Evolutionary conservation across 1,284 basidiomycete species (phyloP).

Genomic region (Tremellales sp.): DNA sequence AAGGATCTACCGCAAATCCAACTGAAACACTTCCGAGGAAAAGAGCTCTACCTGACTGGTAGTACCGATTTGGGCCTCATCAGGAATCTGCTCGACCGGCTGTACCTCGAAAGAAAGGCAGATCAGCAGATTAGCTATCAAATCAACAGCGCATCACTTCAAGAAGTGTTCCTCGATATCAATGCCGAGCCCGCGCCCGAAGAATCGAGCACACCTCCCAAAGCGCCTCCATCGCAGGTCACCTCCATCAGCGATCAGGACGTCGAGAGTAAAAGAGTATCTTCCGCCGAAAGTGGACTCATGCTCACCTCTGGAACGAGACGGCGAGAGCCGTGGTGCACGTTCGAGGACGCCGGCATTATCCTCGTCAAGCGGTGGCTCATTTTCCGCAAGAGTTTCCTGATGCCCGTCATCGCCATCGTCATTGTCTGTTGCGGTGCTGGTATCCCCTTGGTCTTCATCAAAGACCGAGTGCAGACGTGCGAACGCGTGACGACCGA

Average conservation of each 20-base stretch:
- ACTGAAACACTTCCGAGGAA: constrained; percentile 9
- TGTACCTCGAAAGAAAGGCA: constrained; percentile 52
- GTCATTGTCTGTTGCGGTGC: constrained; percentile 62
- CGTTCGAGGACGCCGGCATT: constrained; percentile 60
- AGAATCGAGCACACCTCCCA: not conserved
- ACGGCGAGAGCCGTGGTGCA: too few relatives aligned
- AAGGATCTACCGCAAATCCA: constrained; percentile 8
- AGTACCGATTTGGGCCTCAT: constrained; percentile 58
- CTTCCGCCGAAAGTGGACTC: constrained; percentile 29
- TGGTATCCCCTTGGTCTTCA: constrained; percentile 63
- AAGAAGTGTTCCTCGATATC: constrained; percentile 71
- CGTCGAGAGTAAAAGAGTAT: constrained; percentile 4
- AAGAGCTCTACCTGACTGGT: constrained; percentile 23
- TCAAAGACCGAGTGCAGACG: constrained; percentile 54
- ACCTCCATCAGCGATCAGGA: constrained; percentile 12
- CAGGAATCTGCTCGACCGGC: constrained; percentile 56
- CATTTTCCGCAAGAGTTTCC: constrained; percentile 63
- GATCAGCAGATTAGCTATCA: constrained; percentile 54
- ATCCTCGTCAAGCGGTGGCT: constrained; percentile 70
- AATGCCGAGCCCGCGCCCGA: constrained; percentile 49
- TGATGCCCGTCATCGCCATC: constrained; percentile 61
- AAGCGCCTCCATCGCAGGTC: not conserved
- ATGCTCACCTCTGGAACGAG: constrained; percentile 52
- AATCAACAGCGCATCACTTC: constrained; percentile 67
- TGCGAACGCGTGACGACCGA: constrained; percentile 44